Conservation (phyloP, 1,284 basidiomycete genomes). For the Ceratobasidium sp. region DNA sequence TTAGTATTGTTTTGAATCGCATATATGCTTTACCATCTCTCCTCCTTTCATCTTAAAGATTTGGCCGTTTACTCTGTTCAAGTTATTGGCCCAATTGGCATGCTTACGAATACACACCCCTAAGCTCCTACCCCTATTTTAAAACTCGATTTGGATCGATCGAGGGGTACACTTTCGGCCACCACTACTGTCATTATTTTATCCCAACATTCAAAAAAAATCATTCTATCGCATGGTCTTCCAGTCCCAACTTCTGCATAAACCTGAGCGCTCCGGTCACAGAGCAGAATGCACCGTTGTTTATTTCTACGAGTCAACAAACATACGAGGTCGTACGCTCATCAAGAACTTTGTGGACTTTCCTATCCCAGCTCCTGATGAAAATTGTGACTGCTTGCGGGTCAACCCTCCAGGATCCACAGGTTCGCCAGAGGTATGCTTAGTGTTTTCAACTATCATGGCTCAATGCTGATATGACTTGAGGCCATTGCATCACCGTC, state of each 20-base stretch:
- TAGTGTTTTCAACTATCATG: neutral
- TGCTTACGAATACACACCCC: neutral
- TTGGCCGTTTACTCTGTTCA: no score
- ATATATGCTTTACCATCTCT: slow-evolving; percentile 1
- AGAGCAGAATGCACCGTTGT: neutral
- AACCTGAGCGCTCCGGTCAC: slow-evolving; percentile 5
- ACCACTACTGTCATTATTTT: slow-evolving; percentile 8
- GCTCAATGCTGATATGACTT: neutral
- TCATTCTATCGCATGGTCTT: neutral
- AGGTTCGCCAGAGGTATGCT: neutral
- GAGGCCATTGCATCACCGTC: neutral
- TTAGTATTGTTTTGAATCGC: slow-evolving; percentile 15
- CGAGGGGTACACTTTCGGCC: neutral
- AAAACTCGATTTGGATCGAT: neutral
- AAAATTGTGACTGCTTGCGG: neutral
- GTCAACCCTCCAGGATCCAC: neutral
- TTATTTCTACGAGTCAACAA: slow-evolving; percentile 24
- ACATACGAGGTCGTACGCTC: slow-evolving; percentile 1
- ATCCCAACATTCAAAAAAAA: neutral
- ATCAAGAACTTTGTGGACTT: slow-evolving; percentile 13
- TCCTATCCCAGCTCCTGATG: neutral
- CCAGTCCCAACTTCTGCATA: neutral
- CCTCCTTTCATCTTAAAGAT: neutral
- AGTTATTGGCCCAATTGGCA: no score
- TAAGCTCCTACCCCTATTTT: neutral